These are phyloP conservation scores for Umbelopsis sp. DNA, from an alignment of 192 early-diverging fungal genomes.

Conservation along the genomic window DNA sequence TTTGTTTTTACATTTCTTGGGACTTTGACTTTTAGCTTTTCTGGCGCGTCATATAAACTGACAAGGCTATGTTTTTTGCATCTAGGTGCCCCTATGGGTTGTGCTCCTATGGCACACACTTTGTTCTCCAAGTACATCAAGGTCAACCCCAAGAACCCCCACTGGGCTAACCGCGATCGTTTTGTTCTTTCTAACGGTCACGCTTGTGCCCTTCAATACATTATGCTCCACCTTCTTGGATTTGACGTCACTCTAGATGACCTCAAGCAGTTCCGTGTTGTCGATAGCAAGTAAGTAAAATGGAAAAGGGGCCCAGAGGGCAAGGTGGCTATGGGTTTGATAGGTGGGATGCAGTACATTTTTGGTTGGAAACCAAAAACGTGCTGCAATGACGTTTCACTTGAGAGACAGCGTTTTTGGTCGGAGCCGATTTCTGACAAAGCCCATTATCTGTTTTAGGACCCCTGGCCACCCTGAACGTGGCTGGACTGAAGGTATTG, in stretches of 20 bases:
- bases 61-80: neutral
- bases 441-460: conserved; percentile 46
- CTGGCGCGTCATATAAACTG: conserved; percentile 12
- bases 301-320: neutral
- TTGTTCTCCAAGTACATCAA: conserved; percentile 85
- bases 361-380: neutral
- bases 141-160: conserved; percentile 84
- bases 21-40: neutral
- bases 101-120: conserved; percentile 91
- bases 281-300: conserved; percentile 70
- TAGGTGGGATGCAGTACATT: neutral
- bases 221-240: conserved; percentile 85
- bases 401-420: neutral
- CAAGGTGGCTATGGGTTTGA: too few relatives aligned
- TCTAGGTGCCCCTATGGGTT: conserved; percentile 96
- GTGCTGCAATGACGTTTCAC: conserved; percentile 1
- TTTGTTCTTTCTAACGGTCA: conserved; percentile 99
- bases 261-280: conserved; percentile 87
- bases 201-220: conserved; percentile 92
- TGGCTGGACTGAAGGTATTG: conserved; percentile 85
- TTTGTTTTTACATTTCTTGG: too few relatives aligned
- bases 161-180: conserved; percentile 95
- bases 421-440: conserved; percentile 12
- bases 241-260: conserved; percentile 89
- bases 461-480: conserved; percentile 97